Evolutionary conservation across 2,329 filamentous ascomycete species (phyloP).

Genomic region (Pseudocercospora pini-densiflorae): DNA sequence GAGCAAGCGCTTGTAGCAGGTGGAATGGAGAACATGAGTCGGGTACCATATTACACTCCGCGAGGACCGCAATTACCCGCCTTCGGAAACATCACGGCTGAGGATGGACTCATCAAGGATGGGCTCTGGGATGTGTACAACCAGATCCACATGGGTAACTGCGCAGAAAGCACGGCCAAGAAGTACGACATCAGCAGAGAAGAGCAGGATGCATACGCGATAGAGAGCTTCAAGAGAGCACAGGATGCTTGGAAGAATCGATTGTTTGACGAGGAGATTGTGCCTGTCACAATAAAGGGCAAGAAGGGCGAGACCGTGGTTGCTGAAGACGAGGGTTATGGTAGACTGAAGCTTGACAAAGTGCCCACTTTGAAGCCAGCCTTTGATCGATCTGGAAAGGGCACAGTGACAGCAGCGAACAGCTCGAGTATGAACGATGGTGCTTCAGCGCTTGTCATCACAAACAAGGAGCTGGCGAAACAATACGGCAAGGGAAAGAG

Average conservation of each 20-base stretch:
- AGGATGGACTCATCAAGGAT: constrained; percentile 93
- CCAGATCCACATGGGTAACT: constrained; percentile 97
- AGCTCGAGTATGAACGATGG: constrained; percentile 94
- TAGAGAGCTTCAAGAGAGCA: constrained; percentile 84
- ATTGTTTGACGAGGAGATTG: constrained; percentile 87
- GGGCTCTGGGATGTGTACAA: constrained; percentile 97
- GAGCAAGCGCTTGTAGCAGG: constrained; percentile 89
- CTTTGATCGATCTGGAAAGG: constrained; percentile 82
- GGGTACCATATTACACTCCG: constrained; percentile 87
- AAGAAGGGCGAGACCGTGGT: constrained; percentile 83
- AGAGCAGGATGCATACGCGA: constrained; percentile 89
- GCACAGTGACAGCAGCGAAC: constrained; percentile 93
- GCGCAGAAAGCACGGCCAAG: constrained; percentile 92
- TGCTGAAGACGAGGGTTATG: constrained; percentile 84
- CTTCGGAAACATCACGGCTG: constrained; percentile 84
- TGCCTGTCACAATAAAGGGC: constrained; percentile 80
- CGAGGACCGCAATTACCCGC: constrained; percentile 80
- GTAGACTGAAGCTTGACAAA: constrained; percentile 85
- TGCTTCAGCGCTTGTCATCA: constrained; percentile 85
- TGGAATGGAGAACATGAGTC: constrained; percentile 98
- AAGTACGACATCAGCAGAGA: constrained; percentile 79
- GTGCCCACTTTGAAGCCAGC: constrained; percentile 86
- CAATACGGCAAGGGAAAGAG: constrained; percentile 77
- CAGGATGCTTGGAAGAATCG: constrained; percentile 86
- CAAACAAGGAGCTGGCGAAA: constrained; percentile 77